Evolutionary conservation across 2,329 filamentous ascomycete species (phyloP), one percentile per base, ranked within the genome.

Genomic region (Aspergillus latus): DNA sequence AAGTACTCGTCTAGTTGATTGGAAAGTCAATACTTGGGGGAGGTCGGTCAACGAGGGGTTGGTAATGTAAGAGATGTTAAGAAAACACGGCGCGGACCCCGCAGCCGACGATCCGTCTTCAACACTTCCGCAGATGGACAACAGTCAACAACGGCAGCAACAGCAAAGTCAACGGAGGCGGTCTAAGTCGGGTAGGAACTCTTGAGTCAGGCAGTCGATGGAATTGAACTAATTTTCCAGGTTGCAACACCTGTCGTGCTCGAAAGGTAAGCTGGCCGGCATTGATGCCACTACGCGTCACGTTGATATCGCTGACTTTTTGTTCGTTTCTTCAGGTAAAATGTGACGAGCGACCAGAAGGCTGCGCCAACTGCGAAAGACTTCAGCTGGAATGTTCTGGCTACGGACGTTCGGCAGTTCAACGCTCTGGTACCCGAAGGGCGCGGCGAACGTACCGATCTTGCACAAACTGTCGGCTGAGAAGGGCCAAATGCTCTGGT

Each of bases 241-340:
- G 54, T 21, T 56, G 54, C 37, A 48, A 52, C 10, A 52, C 43
- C 13, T 56, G 54, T 37, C 49, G 54, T 13, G 48, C 54, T 15
- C 48, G 49, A 29, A 56, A 56, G 42, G 54, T 56, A 44, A 48
- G 42, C 36, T 51, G 13, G 6, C 36, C 16, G 21, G 21, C 15
- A 8, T 15, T 42, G 16, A 21, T 28, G 13, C n/a, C 10, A n/a
- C 46, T 5, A 34, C 16, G 39, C 39, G 28, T 39, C 10, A 26
- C 9, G 10, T 11, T 15, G 6, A 13, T 16, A 21, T 40, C 3
- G n/a, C 34, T 45, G 4, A 47, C 46, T 8, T 4, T 11, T 2
- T 16, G 13, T 8, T 29, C 7, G 21, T 21, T 21, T 21, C 42
- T 13, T 16, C 13, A 56, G 54, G 54, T 56, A 11, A 56, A 56